phyloP scores from a whole-genome alignment of 108 stramenopile species.

The Craspedostauros australis region DNA sequence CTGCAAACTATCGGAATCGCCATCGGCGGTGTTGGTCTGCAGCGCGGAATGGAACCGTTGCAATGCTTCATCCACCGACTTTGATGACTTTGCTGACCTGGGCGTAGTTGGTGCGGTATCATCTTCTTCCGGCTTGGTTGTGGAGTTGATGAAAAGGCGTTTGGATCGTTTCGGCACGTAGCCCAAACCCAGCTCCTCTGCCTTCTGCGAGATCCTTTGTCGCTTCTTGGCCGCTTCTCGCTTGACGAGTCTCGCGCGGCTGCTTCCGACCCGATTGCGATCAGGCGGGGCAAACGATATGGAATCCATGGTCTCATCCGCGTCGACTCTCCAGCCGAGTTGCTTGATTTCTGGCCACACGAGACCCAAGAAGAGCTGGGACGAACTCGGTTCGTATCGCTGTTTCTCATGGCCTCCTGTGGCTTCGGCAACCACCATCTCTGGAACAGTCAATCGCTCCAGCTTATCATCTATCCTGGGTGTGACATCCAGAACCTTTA shows the following conservation, averaged over 20 bases:
- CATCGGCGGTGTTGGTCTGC: background rate
- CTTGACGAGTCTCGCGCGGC: conserved; percentile 4
- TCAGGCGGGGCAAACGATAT: conserved; percentile 17
- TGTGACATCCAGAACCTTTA: no score
- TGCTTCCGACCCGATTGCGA: background rate
- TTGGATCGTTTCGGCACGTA: conserved; percentile 31
- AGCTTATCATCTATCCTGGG: no score
- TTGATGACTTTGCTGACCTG: background rate
- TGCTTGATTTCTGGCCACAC: conserved; percentile 38
- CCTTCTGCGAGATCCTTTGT: conserved; percentile 6
- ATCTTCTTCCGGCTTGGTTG: conserved; percentile 1
- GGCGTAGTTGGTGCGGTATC: background rate
- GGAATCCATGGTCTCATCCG: conserved; percentile 7
- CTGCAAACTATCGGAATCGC: background rate
- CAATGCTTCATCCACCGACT: background rate
- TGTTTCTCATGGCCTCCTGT: no score
- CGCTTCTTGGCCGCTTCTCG: conserved; percentile 13
- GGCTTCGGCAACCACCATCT: background rate
- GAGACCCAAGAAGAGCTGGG: conserved; percentile 31
- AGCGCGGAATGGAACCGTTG: no score
- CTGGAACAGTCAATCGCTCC: no score
- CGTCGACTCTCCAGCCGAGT: conserved; percentile 25
- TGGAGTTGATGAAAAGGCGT: conserved; percentile 17
- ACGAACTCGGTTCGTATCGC: conserved; percentile 14
- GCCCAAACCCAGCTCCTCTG: conserved; percentile 22